Conservation (phyloP, 495 filamentous ascomycete species). For the Tuber melanosporum region DNA sequence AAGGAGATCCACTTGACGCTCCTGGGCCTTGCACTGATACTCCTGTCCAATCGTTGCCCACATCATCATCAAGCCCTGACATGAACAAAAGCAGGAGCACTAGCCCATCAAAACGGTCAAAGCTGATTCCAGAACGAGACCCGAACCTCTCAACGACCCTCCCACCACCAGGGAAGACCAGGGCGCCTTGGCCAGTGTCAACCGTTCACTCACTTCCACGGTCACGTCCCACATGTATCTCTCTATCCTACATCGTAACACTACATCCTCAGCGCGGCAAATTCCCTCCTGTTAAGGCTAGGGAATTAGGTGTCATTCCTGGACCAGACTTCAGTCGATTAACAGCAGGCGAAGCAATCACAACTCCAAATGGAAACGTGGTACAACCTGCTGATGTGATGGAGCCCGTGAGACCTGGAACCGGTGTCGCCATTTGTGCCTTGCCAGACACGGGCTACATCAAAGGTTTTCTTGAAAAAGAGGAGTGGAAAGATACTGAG, state of each 20-base stretch:
- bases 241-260: constrained; percentile 79
- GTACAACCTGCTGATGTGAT: constrained; percentile 57
- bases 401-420: constrained; percentile 47
- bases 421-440: constrained; percentile 73
- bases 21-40: not conserved
- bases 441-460: constrained; percentile 64
- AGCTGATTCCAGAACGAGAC: constrained; percentile 11
- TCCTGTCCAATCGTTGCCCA: not conserved
- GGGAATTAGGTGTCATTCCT: constrained; percentile 52
- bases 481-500: constrained; percentile 62
- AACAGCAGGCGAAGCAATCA: constrained; percentile 49
- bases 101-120: constrained; percentile 8
- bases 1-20: not conserved
- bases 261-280: constrained; percentile 68
- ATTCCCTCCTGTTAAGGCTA: constrained; percentile 61
- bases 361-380: constrained; percentile 50
- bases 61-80: not conserved
- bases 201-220: constrained; percentile 57
- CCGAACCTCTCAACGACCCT: constrained; percentile 30
- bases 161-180: constrained; percentile 41
- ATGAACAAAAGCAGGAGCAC: not conserved
- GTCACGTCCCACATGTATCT: constrained; percentile 56
- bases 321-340: constrained; percentile 51
- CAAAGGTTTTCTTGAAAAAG: constrained; percentile 55
- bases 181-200: constrained; percentile 73